Evolutionary conservation across 176 grass and related monocot species (phyloP), one percentile per base, ranked within the genome.

Genomic region (Typha latifolia): DNA sequence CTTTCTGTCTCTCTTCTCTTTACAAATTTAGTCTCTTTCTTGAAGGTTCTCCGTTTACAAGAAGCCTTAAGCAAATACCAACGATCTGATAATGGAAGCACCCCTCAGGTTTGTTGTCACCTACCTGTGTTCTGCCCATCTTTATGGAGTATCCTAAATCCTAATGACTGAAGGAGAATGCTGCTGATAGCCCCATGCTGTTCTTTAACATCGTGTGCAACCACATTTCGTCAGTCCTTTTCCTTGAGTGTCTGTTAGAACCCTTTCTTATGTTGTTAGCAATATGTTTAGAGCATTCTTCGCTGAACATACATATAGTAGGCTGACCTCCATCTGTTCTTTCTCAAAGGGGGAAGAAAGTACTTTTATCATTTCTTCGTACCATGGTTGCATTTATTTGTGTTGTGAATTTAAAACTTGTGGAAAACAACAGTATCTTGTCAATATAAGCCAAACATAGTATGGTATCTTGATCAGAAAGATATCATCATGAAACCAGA

Each of bases 31-130:
- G 63, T 78, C 0, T 74, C 67, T 71, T 77, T 51, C 69, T 80
- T 18, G 13, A 80, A 97, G 93, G 88, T 97, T 48, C 88, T 97
- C 14, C 88, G 93, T 66, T 78, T 97, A 68, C 93, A 97, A 80
- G 93, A 97, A 87, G 78, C 84, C 78, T 86, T 97, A 79, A 92
- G 85, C 75, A 97, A 97, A 79, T 97, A 97, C 53, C 88, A 97
- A 85, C 79, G 82, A 82, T 86, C 78, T 80, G 87, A 91, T 84
- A 85, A 79, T 82, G 88, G 88, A 73, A 84, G 68, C 75, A 82
- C 85, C 66, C 83, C 93, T 68, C 88, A 97, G 88, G 93, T 97
- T 49, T 47, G 32, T 68, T 65, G 61, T 12, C n/a, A 22, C n/a
- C 20, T 59, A 22, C 53, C 16, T 21, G 8, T 59, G 20, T 19